Conservation (phyloP, 2,329 filamentous ascomycete genomes). For the Rosellinia necatrix region DNA sequence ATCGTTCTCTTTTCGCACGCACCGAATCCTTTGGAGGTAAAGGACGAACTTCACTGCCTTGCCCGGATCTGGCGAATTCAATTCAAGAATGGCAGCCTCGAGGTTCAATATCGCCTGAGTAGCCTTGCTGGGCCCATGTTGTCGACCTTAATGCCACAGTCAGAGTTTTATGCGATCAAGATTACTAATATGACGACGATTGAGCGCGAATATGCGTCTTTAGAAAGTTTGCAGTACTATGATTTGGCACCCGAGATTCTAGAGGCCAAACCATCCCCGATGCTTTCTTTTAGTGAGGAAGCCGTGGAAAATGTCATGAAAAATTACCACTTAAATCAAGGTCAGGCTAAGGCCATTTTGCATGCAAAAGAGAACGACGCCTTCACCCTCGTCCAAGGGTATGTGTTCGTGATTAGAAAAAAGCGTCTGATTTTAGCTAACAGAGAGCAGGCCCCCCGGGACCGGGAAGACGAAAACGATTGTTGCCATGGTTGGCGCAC, state of each 20-base stretch:
- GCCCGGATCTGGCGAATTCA: conserved; percentile 81
- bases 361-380: conserved; percentile 95
- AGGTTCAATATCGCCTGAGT: conserved; percentile 85
- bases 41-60: conserved; percentile 76
- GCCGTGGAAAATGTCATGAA: conserved; percentile 70
- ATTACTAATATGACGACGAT: conserved; percentile 93
- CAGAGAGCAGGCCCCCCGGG: conserved; percentile 72
- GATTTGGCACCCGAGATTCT: conserved; percentile 93
- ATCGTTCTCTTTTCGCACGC: conserved; percentile 83
- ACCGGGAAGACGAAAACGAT: conserved; percentile 99
- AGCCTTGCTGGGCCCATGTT: conserved; percentile 66
- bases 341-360: conserved; percentile 88
- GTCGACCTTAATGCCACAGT: conserved; percentile 68
- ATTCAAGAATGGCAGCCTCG: conserved; percentile 78
- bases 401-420: conserved; percentile 36
- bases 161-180: conserved; percentile 74
- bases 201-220: conserved; percentile 90
- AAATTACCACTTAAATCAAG: conserved; percentile 83
- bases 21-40: conserved; percentile 68
- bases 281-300: conserved; percentile 79
- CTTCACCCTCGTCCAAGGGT: conserved; percentile 94
- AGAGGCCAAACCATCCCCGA: conserved; percentile 84
- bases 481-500: conserved; percentile 88
- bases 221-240: conserved; percentile 92
- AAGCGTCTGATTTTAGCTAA: conserved; percentile 36